A percentile compares a stretch with the other conserved stretches of the same genome.
phyloP scores from a whole-genome alignment of 306 rosid genomes.

The Malus fusca region DNA sequence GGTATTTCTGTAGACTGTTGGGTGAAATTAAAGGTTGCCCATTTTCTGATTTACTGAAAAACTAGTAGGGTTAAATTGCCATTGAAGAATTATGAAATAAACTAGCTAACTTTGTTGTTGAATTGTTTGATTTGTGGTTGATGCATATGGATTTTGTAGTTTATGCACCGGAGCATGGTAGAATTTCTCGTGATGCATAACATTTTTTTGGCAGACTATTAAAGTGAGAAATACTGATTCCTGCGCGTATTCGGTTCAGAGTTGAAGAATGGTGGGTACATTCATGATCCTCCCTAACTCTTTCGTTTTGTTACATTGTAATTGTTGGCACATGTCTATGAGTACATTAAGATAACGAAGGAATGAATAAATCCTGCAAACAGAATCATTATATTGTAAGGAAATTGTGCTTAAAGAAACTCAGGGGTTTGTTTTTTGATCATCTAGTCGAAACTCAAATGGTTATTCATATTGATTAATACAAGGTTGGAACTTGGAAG shows the following conservation, averaged over 20 bases:
- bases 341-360: background rate
- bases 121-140: background rate
- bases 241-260: background rate
- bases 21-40: background rate
- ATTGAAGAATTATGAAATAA: background rate
- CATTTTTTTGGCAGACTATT: background rate
- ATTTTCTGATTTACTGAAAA: background rate
- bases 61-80: background rate
- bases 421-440: background rate
- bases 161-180: too few relatives aligned
- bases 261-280: conserved; percentile 11
- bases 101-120: background rate
- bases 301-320: background rate
- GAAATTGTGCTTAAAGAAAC: background rate
- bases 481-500: background rate
- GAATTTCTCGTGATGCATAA: background rate
- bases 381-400: background rate
- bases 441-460: background rate
- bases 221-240: background rate
- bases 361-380: background rate
- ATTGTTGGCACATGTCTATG: background rate
- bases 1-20: background rate
- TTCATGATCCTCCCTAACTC: background rate
- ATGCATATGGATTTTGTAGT: background rate
- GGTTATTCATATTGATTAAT: background rate